Evolutionary conservation across 2,329 filamentous ascomycete genomes (phyloP), one percentile per base, ranked within the genome.

Genomic region (Aspergillus sp.): DNA sequence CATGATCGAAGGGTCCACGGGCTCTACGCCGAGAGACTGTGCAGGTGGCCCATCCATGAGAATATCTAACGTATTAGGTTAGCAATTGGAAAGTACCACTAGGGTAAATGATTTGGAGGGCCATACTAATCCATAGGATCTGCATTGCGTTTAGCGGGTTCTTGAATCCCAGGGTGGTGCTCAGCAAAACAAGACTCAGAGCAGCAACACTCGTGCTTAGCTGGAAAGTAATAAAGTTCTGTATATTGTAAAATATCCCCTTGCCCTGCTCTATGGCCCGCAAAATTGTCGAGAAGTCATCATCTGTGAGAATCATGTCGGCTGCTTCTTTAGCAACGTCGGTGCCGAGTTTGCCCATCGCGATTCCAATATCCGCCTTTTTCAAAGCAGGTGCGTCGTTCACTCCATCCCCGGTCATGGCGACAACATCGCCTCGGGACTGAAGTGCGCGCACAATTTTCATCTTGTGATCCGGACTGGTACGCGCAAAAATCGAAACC

Each of bases 1-100:
- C 90, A 99, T 97, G 53, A 99, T 91, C 61, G 93, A 89, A 27
- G 91, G 91, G 71, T 98, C 95, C 47, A 99, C 95, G 17, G 88
- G 88, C 73, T 99, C 95, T 37, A 99, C 95, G 40, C 95, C 96
- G 2, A 99, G 87, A 11, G 95, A 99, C 76, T 99, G 95, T 2
- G 95, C 95, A 1, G 95, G 95, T 15, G 95, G 95, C 9, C 96
- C 95, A 76, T 99, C 96, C 96, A 99, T 99, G 68, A 99, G 93
- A 71, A 99, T 98, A 73, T 99, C 93, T 98, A 37, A 11, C 27
- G 9, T 25, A 1, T 27, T 33, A 27, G 31, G 64, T 76, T 68
- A 76, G 71, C 61, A 43, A 57, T 31, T 31, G 27, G 25, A 31
- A 31, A 31, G 21, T 31, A 11, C 9, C 8, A 31, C 9, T 31